phyloP scores from a whole-genome alignment of 2,329 filamentous ascomycete genomes.

The Pseudogymnoascus sp. region DNA sequence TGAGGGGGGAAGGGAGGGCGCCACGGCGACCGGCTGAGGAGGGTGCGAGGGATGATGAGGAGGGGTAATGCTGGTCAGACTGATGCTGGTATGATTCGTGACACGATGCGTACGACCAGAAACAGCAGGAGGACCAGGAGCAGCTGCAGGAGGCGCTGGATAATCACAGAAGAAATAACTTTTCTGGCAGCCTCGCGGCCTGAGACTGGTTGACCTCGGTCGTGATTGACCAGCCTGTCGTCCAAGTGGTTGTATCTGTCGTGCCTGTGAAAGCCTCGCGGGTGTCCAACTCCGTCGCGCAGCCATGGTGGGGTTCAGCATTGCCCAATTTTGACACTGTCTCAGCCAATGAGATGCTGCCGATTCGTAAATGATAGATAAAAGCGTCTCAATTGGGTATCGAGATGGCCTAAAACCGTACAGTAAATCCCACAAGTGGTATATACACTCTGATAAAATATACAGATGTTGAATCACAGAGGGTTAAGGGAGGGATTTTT shows the following conservation, averaged over 20 bases:
- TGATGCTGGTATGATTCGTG: background rate
- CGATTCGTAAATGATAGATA: slow-evolving; percentile 1
- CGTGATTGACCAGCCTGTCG: background rate
- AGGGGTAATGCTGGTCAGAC: slow-evolving; percentile 4
- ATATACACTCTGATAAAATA: slow-evolving; percentile 4
- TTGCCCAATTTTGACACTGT: background rate
- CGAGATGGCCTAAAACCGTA: slow-evolving; percentile 1
- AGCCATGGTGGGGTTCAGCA: slow-evolving; percentile 10
- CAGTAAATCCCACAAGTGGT: background rate
- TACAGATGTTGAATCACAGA: background rate
- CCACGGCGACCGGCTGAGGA: background rate
- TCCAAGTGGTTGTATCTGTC: background rate
- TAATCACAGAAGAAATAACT: slow-evolving; percentile 7
- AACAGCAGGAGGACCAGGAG: slow-evolving; percentile 1
- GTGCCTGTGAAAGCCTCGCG: slow-evolving; percentile 5
- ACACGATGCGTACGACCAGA: background rate
- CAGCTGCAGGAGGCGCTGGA: slow-evolving; percentile 1
- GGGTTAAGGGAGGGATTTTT: background rate
- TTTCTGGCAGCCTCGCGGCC: slow-evolving; percentile 8
- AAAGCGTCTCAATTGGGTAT: background rate
- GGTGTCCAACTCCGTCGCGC: slow-evolving; percentile 10
- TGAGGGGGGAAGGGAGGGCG: background rate
- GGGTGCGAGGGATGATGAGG: background rate
- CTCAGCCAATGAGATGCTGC: slow-evolving; percentile 7
- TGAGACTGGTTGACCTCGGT: slow-evolving; percentile 7